A percentile compares a stretch with the other conserved stretches of the same genome.
These are phyloP conservation scores for Coemansia sp. DNA, from an alignment of 192 early-diverging fungal genomes.

Conservation along the genomic window DNA sequence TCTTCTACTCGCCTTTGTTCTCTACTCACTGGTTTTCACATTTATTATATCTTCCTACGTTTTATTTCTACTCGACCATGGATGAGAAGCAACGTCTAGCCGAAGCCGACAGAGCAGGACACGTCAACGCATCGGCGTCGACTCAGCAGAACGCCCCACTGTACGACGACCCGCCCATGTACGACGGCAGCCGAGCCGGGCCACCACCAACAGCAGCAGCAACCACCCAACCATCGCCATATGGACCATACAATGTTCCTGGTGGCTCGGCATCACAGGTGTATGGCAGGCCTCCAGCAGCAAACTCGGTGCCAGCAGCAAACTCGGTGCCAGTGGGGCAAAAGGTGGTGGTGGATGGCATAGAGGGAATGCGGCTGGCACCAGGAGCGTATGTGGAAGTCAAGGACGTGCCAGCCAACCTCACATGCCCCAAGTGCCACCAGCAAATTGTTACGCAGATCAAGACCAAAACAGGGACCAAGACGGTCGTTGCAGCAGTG, in stretches of 20 bases:
- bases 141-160: not conserved
- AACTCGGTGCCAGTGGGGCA: not conserved
- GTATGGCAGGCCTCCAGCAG: not conserved
- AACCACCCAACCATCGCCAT: not conserved
- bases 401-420: constrained; percentile 24
- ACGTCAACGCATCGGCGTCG: not conserved
- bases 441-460: constrained; percentile 31
- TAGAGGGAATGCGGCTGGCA: constrained; percentile 12
- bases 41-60: not conserved
- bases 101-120: not conserved
- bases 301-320: not conserved
- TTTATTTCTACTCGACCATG: not conserved
- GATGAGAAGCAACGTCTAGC: constrained; percentile 7
- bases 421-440: constrained; percentile 34
- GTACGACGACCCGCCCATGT: constrained; percentile 8
- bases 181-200: not conserved
- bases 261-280: not conserved
- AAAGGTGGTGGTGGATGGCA: constrained; percentile 20
- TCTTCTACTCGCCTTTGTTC: not conserved
- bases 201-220: not conserved
- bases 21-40: not conserved
- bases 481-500: constrained; percentile 35
- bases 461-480: constrained; percentile 20
- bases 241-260: constrained; percentile 9
- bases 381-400: constrained; percentile 31